Percentiles rank a stretch among this genome's conserved stretches.
Conservation (phyloP, 2,329 filamentous ascomycete species). For the Sodiomyces alkalinus region DNA sequence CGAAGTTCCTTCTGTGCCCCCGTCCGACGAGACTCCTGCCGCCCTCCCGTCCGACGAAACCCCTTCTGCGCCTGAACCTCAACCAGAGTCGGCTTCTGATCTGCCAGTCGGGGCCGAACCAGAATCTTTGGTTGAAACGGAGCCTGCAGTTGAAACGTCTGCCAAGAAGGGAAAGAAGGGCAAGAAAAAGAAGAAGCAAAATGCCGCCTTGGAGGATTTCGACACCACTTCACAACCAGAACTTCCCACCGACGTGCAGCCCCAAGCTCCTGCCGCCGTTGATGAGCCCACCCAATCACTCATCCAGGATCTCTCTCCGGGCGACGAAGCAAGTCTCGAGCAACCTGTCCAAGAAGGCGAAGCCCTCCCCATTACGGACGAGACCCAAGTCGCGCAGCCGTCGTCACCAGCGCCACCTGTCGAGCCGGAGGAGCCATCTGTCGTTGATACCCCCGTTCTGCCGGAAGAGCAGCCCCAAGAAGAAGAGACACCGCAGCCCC, state of each 20-base stretch:
- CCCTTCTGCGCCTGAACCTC: not conserved
- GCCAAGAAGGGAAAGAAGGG: conserved; percentile 18
- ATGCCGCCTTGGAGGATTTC: conserved; percentile 2
- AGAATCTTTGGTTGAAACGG: conserved; percentile 1
- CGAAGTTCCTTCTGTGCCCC: not conserved
- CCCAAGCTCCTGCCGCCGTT: not conserved
- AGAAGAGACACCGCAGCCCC: not conserved
- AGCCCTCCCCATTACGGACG: not conserved
- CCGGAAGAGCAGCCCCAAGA: no score
- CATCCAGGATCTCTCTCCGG: not conserved
- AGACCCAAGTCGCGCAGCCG: no score
- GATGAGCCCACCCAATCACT: not conserved
- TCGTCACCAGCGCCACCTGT: no score
- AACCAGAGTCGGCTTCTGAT: not conserved
- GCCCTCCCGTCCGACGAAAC: conserved; percentile 1
- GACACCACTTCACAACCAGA: not conserved
- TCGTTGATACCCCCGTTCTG: no score
- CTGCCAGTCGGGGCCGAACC: not conserved
- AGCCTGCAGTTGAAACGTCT: conserved; percentile 2
- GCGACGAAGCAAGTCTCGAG: not conserved
- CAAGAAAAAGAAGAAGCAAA: conserved; percentile 16
- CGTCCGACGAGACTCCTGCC: conserved; percentile 5
- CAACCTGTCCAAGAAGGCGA: not conserved
- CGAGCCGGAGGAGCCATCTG: no score
- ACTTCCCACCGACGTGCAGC: not conserved